Evolutionary conservation across 1,284 basidiomycete genomes (phyloP), one percentile per base, ranked within the genome.

Genomic region (Porogramme epimiltina): DNA sequence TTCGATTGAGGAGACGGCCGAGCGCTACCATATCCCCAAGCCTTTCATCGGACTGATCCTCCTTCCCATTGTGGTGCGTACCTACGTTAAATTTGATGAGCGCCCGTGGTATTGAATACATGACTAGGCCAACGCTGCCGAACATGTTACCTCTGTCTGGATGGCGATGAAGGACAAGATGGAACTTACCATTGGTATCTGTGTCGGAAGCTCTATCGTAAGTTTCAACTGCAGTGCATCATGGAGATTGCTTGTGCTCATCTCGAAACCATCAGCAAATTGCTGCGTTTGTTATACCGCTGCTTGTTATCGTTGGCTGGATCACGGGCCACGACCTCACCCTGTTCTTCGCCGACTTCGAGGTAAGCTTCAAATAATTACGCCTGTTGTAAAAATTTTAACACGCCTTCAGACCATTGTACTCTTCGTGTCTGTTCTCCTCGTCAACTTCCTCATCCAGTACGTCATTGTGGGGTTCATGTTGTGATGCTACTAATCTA

Each of bases 81-180:
- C 38, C 41, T 39, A 19, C 18, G 2, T 16, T 19, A n/a, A 13
- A 20, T 25, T 3, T 19, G 2, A 18, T 19, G 2, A 19, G n/a
- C 28, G 10, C 19, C 36, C 40, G 22, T 25, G 18, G 23, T 24
- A 11, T 31, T n/a, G 20, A 24, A 44, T 37, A 16, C 16, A 9
- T 20, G 34, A 20, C 24, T 15, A 86, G 82, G 81, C 84, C 2
- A 91, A 91, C 64, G 86, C 89, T 11, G 90, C 91, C 16, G 92
- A 89, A 64, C 86, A 89, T 61, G 82, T 86, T 33, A 94, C 91
- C 0, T 85, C 89, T 6, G 82, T 95, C 3, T 93, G 90, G 87
- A 95, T 95, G 93, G 92, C 93, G 0, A 78, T 89, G 78, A 93
- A 93, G 71, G 78, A 82, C 57, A 89, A 91, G 66, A 93, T 93